Base-by-base conservation (phyloP, 2,329 filamentous ascomycete genomes). In the Didymella lethalis region DNA sequence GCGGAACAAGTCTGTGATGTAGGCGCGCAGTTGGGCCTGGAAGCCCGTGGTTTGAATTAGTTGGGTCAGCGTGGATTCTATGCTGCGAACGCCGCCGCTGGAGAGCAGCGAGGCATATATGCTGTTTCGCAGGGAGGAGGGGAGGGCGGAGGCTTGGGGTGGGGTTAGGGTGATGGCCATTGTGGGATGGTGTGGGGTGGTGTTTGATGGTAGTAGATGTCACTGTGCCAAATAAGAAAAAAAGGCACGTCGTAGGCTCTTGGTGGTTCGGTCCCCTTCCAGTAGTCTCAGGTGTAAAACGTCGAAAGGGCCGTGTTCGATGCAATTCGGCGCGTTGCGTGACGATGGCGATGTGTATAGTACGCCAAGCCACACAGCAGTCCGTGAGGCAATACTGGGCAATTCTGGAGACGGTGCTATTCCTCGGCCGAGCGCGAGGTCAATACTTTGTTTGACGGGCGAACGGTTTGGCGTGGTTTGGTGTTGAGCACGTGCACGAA, bases 1-100 rank as follows among this genome's bases (percentile, higher is more conserved):
- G 64, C 85, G 83, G 54, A 88, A 82, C 40, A 88, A 79, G 55
- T 84, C 79, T 46, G 82, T 81, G 18, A 85, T 80, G 60, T 88
- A 82, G 46, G 77, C 77, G 57, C 82, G 82, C 59, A 89, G 79
- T 28, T 79, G 79, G 65, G 85, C 81, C 41, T 83, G 83, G 85
- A 86, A 89, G 65, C 85, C 85, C n/a, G 79, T 75, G 52, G 83
- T 80, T 66, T 85, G 82, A 11, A 88, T 80, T 23, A 82, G 81
- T 67, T 85, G 80, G 58, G 82, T 78, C 26, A 88, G 79, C 1
- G 81, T 79, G 36, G 77, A 67, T 68, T 87, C 84, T 43, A 89
- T 84, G 68, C 82, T 81, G 67, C 82, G 80, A 64, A 88, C 82
- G 53, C 82, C 81, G 67, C 78, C 77, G 46, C 78, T 75, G 32